phyloP scores from a whole-genome alignment of 768 basidiomycete genomes.

The Strobilomyces confusus region DNA sequence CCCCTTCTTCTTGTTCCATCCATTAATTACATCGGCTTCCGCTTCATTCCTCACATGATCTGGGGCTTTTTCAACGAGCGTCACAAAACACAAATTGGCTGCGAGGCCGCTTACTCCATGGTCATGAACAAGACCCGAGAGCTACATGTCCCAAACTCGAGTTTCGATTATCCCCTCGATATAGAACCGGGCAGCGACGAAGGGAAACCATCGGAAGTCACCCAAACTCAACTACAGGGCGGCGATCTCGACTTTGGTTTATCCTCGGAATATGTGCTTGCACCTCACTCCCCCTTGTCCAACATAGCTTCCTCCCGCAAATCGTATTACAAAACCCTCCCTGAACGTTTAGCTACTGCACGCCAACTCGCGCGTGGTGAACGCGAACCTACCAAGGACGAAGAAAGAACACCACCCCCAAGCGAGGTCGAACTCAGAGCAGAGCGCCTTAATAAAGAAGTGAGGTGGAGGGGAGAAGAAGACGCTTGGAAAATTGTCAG shows the following conservation, averaged over 20 bases:
- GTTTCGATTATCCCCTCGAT: constrained; percentile 16
- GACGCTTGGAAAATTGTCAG: constrained; percentile 77
- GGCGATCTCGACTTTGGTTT: constrained; percentile 77
- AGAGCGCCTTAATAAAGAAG: constrained; percentile 86
- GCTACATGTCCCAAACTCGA: constrained; percentile 37
- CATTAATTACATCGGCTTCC: constrained; percentile 73
- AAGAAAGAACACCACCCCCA: constrained; percentile 69
- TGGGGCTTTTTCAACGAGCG: constrained; percentile 92
- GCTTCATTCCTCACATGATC: constrained; percentile 84
- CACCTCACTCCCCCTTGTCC: constrained; percentile 53
- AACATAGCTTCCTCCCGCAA: constrained; percentile 67
- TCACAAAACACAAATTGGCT: constrained; percentile 71
- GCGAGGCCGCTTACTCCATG: constrained; percentile 75
- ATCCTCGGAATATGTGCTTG: constrained; percentile 64
- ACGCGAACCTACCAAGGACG: constrained; percentile 85
- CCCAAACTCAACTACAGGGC: constrained; percentile 16
- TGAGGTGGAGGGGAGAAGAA: constrained; percentile 76
- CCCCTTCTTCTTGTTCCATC: constrained; percentile 77
- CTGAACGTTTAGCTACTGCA: constrained; percentile 62
- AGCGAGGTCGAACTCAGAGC: constrained; percentile 87
- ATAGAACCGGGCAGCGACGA: constrained; percentile 4
- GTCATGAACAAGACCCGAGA: constrained; percentile 61
- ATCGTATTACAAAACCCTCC: constrained; percentile 72
- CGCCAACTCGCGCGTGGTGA: constrained; percentile 70
- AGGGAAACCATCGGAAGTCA: constrained; percentile 1